Percentiles rank a stretch among this genome's conserved stretches.
Evolutionary conservation across 1,284 basidiomycete genomes (phyloP).

Genomic region (Ganoderma leucocontextum): DNA sequence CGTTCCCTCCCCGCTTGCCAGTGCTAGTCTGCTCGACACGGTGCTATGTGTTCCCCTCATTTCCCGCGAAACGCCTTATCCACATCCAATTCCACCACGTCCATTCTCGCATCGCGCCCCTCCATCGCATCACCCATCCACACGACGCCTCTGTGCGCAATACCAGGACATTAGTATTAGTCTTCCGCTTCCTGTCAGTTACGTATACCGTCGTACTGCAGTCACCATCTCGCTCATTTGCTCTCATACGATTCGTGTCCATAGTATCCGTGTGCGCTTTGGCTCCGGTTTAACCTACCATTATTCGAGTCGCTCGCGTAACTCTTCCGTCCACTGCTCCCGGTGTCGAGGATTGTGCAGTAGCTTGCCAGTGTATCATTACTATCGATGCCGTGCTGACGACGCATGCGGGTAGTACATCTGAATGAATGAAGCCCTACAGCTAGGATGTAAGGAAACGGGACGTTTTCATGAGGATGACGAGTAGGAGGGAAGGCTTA

Average conservation of each 20-base stretch:
- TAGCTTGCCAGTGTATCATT: constrained; percentile 5
- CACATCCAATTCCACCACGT: background rate
- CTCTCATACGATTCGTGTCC: background rate
- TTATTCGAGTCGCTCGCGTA: background rate
- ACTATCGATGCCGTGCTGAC: constrained; percentile 9
- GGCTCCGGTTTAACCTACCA: background rate
- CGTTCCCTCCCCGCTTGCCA: background rate
- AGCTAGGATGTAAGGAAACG: background rate
- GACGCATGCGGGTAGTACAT: constrained; percentile 1
- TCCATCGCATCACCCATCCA: background rate
- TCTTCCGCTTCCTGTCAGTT: background rate
- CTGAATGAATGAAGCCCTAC: background rate
- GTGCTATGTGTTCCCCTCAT: constrained; percentile 7
- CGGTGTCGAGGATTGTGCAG: background rate
- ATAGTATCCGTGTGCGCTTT: background rate
- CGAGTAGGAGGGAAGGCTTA: background rate
- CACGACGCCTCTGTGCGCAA: background rate
- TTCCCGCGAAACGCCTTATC: constrained; percentile 21
- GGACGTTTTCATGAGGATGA: background rate
- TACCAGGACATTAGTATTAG: background rate
- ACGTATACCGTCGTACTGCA: constrained; percentile 11
- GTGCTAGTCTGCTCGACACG: constrained; percentile 6
- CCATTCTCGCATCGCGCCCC: background rate
- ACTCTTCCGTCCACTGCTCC: background rate
- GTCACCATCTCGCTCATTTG: background rate